Evolutionary conservation across 2,329 filamentous ascomycete species (phyloP).

Genomic region (Ophiocordyceps australis): DNA sequence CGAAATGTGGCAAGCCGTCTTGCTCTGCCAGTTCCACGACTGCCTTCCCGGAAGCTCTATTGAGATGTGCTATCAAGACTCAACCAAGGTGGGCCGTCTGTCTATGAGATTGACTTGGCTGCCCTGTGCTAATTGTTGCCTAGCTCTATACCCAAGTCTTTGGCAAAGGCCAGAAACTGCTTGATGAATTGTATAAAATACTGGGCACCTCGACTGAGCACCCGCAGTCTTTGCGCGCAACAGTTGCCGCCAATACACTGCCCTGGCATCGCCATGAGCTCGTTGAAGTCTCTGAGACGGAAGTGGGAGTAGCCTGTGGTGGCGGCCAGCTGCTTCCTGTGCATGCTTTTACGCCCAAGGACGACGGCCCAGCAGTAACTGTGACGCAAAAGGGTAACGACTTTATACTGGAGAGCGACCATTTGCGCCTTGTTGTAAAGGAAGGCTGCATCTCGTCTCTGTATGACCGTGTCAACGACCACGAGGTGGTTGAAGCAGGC

Average conservation of each 20-base stretch:
- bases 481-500: slow-evolving; percentile 59
- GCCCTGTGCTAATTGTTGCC: slow-evolving; percentile 6
- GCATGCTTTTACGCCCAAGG: slow-evolving; percentile 25
- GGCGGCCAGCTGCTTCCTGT: slow-evolving; percentile 32
- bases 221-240: slow-evolving; percentile 21
- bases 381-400: slow-evolving; percentile 34
- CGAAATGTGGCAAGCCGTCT: slow-evolving; percentile 81
- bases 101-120: neutral
- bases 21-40: slow-evolving; percentile 95
- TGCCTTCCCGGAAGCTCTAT: slow-evolving; percentile 90
- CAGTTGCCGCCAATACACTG: slow-evolving; percentile 64
- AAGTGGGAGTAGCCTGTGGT: slow-evolving; percentile 37
- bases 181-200: slow-evolving; percentile 49
- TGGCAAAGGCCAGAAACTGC: slow-evolving; percentile 51
- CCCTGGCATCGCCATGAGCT: slow-evolving; percentile 71
- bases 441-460: slow-evolving; percentile 70
- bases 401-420: slow-evolving; percentile 64
- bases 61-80: slow-evolving; percentile 97
- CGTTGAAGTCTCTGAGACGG: slow-evolving; percentile 38
- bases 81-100: slow-evolving; percentile 43
- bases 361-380: slow-evolving; percentile 28
- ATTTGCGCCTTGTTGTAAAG: slow-evolving; percentile 55
- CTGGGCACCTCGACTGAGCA: slow-evolving; percentile 40
- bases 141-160: slow-evolving; percentile 72
- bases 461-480: slow-evolving; percentile 51